Evolutionary conservation across 768 basidiomycete genomes (phyloP).

Genomic region (Pleurotus tuber-regium): DNA sequence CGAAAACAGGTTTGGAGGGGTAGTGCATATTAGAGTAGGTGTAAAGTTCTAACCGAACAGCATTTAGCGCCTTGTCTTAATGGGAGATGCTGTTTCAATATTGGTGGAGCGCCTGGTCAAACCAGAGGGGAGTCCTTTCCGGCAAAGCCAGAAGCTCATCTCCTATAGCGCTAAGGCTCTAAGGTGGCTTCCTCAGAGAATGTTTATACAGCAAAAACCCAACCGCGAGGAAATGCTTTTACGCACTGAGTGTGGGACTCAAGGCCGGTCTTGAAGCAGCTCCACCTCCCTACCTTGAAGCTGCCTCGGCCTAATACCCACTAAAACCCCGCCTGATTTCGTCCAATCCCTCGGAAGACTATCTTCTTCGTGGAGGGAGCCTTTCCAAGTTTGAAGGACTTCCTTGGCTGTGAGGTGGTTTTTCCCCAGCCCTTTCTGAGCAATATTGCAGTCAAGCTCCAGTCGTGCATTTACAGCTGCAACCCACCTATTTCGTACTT

Average conservation of each 20-base stretch:
- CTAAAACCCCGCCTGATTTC: no score
- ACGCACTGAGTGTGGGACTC: slow-evolving; percentile 14
- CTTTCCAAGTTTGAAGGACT: slow-evolving; percentile 14
- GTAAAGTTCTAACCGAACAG: no score
- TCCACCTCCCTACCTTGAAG: slow-evolving; percentile 6
- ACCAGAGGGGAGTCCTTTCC: no score
- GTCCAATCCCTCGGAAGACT: slow-evolving; percentile 15
- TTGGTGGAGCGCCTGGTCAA: no score
- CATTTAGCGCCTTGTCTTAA: no score
- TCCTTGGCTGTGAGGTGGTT: background rate
- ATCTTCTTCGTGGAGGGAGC: slow-evolving; percentile 11
- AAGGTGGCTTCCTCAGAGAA: no score
- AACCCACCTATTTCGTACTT: slow-evolving; percentile 14
- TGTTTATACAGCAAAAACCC: no score
- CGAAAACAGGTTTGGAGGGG: no score
- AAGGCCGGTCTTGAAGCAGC: background rate
- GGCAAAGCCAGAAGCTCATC: no score
- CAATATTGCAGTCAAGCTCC: slow-evolving; percentile 5
- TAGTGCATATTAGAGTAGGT: no score
- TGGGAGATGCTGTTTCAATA: no score
- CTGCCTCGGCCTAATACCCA: slow-evolving; percentile 12
- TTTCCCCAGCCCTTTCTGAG: slow-evolving; percentile 5
- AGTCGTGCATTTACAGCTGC: slow-evolving; percentile 11
- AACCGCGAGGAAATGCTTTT: slow-evolving; percentile 15
- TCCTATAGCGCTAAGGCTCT: no score